Percentiles rank a stretch among this genome's conserved stretches.
Evolutionary conservation across 441 rosid genomes (phyloP).

Genomic region (Populus trichocarpa): DNA sequence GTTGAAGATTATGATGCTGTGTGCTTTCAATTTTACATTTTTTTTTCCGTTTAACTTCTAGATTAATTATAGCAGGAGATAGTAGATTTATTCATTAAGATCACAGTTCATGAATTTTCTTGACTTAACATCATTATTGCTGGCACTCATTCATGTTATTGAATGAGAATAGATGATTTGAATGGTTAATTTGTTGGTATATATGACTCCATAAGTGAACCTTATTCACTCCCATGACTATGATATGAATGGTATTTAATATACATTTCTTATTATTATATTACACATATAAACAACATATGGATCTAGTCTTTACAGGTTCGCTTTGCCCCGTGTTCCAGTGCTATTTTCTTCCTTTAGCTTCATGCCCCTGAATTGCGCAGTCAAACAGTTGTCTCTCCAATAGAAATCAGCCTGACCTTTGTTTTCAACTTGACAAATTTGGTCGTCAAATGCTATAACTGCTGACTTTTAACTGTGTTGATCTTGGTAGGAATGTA

Average conservation of each 20-base stretch:
- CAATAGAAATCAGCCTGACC: neutral
- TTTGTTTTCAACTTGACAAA: conserved; percentile 8
- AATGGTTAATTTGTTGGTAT: neutral
- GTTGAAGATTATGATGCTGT: no score
- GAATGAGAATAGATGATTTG: neutral
- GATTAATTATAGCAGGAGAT: neutral
- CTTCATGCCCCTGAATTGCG: neutral
- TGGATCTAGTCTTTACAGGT: neutral
- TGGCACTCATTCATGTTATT: neutral
- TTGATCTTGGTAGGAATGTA: conserved; percentile 9
- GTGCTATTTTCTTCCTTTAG: neutral
- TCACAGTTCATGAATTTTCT: neutral
- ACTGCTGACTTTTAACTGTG: neutral
- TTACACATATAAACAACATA: neutral
- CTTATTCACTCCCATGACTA: neutral
- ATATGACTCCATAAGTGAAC: neutral
- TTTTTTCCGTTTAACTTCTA: neutral
- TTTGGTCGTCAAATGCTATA: conserved; percentile 10
- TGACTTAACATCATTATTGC: neutral
- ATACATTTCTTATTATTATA: neutral
- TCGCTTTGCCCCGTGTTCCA: neutral
- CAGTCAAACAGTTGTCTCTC: neutral
- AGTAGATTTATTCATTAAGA: neutral
- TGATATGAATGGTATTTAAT: neutral
- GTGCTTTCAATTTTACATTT: neutral